A percentile compares a stretch with the other conserved stretches of the same genome.
Conservation (phyloP, 2,329 filamentous ascomycete species). For the Arthrobotrys conoides region DNA sequence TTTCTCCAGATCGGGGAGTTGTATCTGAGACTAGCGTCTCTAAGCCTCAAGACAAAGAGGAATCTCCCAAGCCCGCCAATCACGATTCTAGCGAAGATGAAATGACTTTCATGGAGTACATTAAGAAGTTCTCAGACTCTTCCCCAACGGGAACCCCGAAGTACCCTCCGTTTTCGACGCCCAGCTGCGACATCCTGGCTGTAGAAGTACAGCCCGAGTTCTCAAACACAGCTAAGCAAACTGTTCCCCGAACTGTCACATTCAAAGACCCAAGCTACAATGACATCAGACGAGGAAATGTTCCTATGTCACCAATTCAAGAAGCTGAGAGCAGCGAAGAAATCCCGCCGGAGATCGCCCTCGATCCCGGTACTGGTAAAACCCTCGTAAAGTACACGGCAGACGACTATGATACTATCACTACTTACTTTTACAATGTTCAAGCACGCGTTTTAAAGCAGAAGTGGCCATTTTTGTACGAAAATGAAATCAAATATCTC, state of each 20-base stretch:
- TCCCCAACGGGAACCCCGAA: conserved; percentile 12
- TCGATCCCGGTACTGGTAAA: conserved; percentile 5
- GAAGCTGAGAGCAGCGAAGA: not conserved
- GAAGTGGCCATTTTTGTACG: conserved; percentile 53
- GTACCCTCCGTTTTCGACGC: not conserved
- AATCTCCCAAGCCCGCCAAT: not conserved
- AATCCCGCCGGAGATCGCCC: not conserved
- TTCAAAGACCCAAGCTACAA: conserved; percentile 17
- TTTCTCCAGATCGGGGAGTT: not conserved
- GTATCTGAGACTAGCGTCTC: not conserved
- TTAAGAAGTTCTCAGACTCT: conserved; percentile 42
- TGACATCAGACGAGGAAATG: not conserved
- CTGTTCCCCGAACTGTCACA: conserved; percentile 33
- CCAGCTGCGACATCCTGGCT: not conserved
- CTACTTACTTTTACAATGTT: conserved; percentile 47
- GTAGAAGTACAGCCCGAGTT: conserved; percentile 1
- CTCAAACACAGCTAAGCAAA: not conserved
- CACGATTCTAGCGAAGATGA: conserved; percentile 55
- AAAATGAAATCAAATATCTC: conserved; percentile 42
- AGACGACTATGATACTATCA: conserved; percentile 49
- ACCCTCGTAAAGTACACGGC: conserved; percentile 21
- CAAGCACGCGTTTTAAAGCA: conserved; percentile 28
- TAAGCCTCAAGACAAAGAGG: not conserved
- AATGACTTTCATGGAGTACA: conserved; percentile 53
- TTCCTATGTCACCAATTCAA: not conserved